phyloP scores from a whole-genome alignment of 352 stramenopile species.

The Hyaloperonospora brassicae region DNA sequence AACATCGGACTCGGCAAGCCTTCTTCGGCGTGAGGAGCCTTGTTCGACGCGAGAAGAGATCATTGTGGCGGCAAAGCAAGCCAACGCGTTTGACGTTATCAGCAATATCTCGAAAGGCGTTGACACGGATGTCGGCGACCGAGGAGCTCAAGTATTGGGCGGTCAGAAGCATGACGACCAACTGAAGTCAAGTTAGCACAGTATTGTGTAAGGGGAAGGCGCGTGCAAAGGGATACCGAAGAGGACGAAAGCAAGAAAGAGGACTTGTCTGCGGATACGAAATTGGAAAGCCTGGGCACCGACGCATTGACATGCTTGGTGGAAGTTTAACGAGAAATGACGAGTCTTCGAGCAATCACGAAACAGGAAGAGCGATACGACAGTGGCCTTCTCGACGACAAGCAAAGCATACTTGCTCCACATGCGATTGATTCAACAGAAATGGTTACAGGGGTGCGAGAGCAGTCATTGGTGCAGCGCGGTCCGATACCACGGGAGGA shows the following conservation, averaged over 20 bases:
- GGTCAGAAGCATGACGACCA: constrained; percentile 20
- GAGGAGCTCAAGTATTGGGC: constrained; percentile 28
- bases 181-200: neutral
- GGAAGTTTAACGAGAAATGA: constrained; percentile 20
- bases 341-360: constrained; percentile 21
- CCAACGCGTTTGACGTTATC: constrained; percentile 35
- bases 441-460: constrained; percentile 5
- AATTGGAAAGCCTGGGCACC: constrained; percentile 2
- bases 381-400: neutral
- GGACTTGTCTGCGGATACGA: neutral
- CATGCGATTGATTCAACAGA: neutral
- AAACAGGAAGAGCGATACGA: constrained; percentile 6
- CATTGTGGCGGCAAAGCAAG: constrained; percentile 27
- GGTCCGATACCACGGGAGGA: constrained; percentile 2
- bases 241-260: constrained; percentile 11
- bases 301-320: constrained; percentile 24
- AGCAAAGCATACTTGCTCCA: neutral
- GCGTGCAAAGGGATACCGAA: constrained; percentile 4
- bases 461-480: constrained; percentile 1
- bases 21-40: no score
- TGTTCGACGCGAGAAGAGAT: constrained; percentile 30
- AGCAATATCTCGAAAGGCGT: constrained; percentile 27
- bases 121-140: constrained; percentile 30
- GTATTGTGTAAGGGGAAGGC: neutral
- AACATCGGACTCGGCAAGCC: constrained; percentile 32